These are phyloP conservation scores for Ambrosiella xylebori DNA, from an alignment of 2,329 filamentous ascomycete species.

Conservation along the genomic window DNA sequence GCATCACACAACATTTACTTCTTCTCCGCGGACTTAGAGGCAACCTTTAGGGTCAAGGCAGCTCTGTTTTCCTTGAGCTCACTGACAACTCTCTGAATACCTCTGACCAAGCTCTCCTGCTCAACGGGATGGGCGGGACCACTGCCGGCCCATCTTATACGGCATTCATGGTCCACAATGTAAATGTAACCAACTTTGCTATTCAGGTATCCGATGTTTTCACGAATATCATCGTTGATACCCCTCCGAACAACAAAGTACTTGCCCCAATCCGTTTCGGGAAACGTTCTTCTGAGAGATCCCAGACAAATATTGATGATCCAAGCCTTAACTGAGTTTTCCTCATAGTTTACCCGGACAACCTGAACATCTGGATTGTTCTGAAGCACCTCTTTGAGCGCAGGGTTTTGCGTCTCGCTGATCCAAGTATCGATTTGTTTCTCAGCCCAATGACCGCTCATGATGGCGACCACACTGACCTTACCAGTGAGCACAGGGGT, in stretches of 20 bases:
- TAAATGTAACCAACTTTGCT: slow-evolving; percentile 89
- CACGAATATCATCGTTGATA: slow-evolving; percentile 42
- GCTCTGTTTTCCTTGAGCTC: slow-evolving; percentile 30
- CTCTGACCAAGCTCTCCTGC: slow-evolving; percentile 46
- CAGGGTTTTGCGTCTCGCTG: slow-evolving; percentile 46
- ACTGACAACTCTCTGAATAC: slow-evolving; percentile 42
- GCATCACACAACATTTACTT: neutral
- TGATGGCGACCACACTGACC: slow-evolving; percentile 63
- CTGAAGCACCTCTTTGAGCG: slow-evolving; percentile 44
- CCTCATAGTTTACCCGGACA: slow-evolving; percentile 78
- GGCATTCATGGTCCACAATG: slow-evolving; percentile 70
- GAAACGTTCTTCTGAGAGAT: slow-evolving; percentile 31
- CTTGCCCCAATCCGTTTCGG: slow-evolving; percentile 35
- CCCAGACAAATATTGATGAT: slow-evolving; percentile 40
- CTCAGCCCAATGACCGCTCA: slow-evolving; percentile 73
- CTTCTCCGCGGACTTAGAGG: neutral
- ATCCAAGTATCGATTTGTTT: slow-evolving; percentile 60
- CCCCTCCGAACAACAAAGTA: slow-evolving; percentile 46
- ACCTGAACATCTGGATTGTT: slow-evolving; percentile 46
- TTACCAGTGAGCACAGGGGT: slow-evolving; percentile 57
- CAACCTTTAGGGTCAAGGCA: slow-evolving; percentile 17
- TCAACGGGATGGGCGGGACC: slow-evolving; percentile 49
- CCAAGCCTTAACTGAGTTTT: slow-evolving; percentile 52
- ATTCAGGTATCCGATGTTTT: slow-evolving; percentile 58
- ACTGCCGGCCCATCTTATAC: slow-evolving; percentile 87